phyloP scores from a whole-genome alignment of 805 yeast species.

The Isabelozyma gotoi region DNA sequence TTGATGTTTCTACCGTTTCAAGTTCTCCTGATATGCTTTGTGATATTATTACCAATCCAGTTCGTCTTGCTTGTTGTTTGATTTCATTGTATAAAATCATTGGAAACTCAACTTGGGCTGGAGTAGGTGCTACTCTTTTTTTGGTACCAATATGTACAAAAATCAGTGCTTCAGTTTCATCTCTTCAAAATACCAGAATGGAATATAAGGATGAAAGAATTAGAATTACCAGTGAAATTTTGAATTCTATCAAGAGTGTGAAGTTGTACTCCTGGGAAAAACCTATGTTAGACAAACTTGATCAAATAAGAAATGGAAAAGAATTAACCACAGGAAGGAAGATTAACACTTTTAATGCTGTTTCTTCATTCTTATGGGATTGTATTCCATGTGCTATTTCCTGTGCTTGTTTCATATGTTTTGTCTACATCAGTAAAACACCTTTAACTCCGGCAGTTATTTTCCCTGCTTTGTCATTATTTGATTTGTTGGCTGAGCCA shows the following conservation, averaged over 20 bases:
- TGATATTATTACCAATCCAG: slow-evolving; percentile 20
- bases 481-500: slow-evolving; percentile 35
- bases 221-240: slow-evolving; percentile 36
- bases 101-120: slow-evolving; percentile 37
- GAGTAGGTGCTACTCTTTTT: slow-evolving; percentile 28
- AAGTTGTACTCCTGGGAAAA: slow-evolving; percentile 44
- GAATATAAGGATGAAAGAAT: slow-evolving; percentile 37
- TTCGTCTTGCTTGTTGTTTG: slow-evolving; percentile 24
- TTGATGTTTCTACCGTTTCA: slow-evolving; percentile 21
- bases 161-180: slow-evolving; percentile 23
- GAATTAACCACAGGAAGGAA: slow-evolving; percentile 27
- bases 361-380: slow-evolving; percentile 34
- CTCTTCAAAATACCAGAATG: slow-evolving; percentile 26
- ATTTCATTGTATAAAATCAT: slow-evolving; percentile 32
- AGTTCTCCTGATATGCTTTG: slow-evolving; percentile 13
- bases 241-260: slow-evolving; percentile 36
- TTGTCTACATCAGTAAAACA: slow-evolving; percentile 19
- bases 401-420: slow-evolving; percentile 30
- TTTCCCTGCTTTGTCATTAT: slow-evolving; percentile 41
- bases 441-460: slow-evolving; percentile 36
- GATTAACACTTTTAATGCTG: slow-evolving; percentile 33
- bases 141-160: slow-evolving; percentile 31
- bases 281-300: slow-evolving; percentile 35
- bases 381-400: slow-evolving; percentile 38
- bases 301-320: slow-evolving; percentile 32